Evolutionary conservation across 1,284 basidiomycete genomes (phyloP).

Genomic region (Sphaerobolus stellatus): DNA sequence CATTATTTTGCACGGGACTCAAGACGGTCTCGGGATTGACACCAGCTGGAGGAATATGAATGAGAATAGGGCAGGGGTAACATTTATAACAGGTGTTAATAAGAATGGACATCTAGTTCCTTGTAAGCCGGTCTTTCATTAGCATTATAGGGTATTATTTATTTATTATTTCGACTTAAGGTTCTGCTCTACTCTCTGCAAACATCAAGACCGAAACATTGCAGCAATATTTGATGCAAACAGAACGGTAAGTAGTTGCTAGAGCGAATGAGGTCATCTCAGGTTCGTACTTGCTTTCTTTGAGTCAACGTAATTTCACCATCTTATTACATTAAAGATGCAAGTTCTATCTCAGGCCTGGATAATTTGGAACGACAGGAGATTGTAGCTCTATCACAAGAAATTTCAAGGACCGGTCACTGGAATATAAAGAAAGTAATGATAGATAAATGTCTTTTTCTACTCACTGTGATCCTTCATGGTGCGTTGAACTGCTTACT

Average conservation of each 20-base stretch:
- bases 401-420: no score
- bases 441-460: no score
- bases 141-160: not conserved
- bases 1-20: not conserved
- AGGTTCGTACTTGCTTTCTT: not conserved
- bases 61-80: constrained; percentile 3
- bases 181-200: not conserved
- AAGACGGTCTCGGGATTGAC: not conserved
- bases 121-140: not conserved
- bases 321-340: no score
- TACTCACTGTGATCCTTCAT: no score
- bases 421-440: no score
- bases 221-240: not conserved
- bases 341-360: no score
- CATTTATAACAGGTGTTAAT: constrained; percentile 2
- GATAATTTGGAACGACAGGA: no score
- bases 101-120: not conserved
- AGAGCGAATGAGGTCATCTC: not conserved
- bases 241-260: not conserved
- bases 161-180: not conserved
- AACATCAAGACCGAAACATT: constrained; percentile 1
- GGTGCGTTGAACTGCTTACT: no score
- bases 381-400: no score
- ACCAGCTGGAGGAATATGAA: constrained; percentile 4
- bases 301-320: no score